Evolutionary conservation across 176 grass and related monocot species (phyloP), one percentile per base, ranked within the genome.

Genomic region (Tuctoria greenei): DNA sequence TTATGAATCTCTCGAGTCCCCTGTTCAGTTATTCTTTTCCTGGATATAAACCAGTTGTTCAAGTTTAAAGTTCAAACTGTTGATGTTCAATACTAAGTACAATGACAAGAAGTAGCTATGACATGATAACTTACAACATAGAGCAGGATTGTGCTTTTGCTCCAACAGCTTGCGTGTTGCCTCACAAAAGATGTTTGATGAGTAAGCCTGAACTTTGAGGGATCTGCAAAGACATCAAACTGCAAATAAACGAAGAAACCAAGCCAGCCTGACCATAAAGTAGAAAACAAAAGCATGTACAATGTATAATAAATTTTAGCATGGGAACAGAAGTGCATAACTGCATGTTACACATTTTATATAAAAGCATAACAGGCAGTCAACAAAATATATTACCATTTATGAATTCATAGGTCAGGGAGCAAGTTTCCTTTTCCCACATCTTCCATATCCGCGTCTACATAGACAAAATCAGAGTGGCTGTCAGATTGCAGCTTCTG

Each of bases 381-480:
- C 4, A 38, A 69, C 21, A 13, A 8, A 18, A 69, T 28, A 45
- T 8, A 74, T n/a, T 75, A 95, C 95, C 93, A 71, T 72, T 50
- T 8, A 81, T 62, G 61, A 86, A 90, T 68, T 93, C 93, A 37
- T 97, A 91, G 66, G 78, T 58, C 46, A 49, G 21, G 16, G 87
- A 81, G 79, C 59, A 72, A 73, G 95, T 90, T 45, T 95, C 91
- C 35, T 86, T 88, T 70, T 99, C 95, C 91, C 91, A 99, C 23
- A 86, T 67, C 82, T 99, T 99, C 95, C 95, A 99, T 66, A 78
- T 67, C 14, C 82, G 82, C 0, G 93, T 92, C 95, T 99, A 80
- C 79, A 78, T 10, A 36, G 15, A 63, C 79, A 83, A 17, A 52
- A 28, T 64, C 26, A 41, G 61, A 66, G n/a, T 64, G 42, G 34